Conservation (phyloP, 2,329 filamentous ascomycete genomes). For the Phaeosphaeriaceae sp. region DNA sequence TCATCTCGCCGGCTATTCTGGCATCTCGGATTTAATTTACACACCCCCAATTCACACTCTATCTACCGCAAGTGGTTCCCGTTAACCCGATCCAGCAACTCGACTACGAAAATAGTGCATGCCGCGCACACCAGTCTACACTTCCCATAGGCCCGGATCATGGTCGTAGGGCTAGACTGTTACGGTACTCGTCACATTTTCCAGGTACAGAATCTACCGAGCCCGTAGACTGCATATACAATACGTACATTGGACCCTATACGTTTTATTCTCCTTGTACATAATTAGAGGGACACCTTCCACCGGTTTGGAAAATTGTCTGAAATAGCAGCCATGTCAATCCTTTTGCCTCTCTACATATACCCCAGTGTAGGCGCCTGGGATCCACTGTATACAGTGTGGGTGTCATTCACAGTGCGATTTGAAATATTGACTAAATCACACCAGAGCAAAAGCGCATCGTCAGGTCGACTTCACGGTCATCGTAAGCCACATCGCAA, state of each 20-base stretch:
- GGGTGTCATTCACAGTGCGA: conserved; percentile 7
- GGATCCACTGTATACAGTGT: conserved; percentile 57
- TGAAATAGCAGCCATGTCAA: conserved; percentile 28
- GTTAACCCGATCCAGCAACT: neutral
- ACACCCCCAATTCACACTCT: neutral
- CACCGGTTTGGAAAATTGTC: neutral
- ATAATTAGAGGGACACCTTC: neutral
- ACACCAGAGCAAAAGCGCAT: conserved; percentile 36
- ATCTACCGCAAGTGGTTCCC: neutral
- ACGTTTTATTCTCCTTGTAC: neutral
- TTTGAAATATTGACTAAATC: neutral
- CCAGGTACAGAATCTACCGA: conserved; percentile 1
- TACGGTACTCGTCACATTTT: neutral
- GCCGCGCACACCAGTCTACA: neutral
- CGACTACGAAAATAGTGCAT: neutral
- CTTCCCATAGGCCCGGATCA: neutral
- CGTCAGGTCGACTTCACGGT: conserved; percentile 58
- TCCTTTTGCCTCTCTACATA: conserved; percentile 59
- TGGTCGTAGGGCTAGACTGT: neutral
- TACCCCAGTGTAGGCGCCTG: conserved; percentile 57
- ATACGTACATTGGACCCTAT: neutral
- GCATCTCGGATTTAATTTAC: neutral
- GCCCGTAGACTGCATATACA: neutral
- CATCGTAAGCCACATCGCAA: conserved; percentile 29
- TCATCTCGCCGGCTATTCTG: conserved; percentile 4